Conservation (phyloP, 1,284 basidiomycete genomes). For the Cutaneotrichosporon sp. region DNA sequence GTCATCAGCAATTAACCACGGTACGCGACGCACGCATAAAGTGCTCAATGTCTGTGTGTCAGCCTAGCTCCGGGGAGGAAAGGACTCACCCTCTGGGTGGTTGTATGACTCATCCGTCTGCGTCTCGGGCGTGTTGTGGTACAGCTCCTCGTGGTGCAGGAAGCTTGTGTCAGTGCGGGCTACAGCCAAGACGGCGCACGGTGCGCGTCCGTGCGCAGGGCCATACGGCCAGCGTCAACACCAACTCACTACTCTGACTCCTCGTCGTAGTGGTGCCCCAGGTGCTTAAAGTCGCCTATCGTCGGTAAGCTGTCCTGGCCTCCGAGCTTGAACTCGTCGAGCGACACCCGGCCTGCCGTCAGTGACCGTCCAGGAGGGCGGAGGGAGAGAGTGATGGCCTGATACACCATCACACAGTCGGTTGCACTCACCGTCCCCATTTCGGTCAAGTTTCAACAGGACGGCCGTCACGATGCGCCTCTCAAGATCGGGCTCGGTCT, state of each 20-base stretch:
- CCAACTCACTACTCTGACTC: slow-evolving; percentile 51
- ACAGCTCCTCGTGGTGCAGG: slow-evolving; percentile 89
- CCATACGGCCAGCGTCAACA: not conserved
- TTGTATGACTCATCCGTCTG: slow-evolving; percentile 92
- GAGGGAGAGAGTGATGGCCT: not conserved
- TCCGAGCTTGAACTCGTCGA: slow-evolving; percentile 72
- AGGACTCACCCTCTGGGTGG: slow-evolving; percentile 72
- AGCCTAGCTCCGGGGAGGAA: not conserved
- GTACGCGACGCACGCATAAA: slow-evolving; percentile 29
- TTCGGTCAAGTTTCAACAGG: slow-evolving; percentile 67
- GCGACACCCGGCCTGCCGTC: slow-evolving; percentile 57
- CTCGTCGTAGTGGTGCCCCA: slow-evolving; percentile 62
- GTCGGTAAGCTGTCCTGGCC: slow-evolving; percentile 72
- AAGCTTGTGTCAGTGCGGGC: slow-evolving; percentile 50
- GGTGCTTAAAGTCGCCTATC: slow-evolving; percentile 79
- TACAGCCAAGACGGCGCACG: not conserved
- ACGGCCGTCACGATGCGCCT: slow-evolving; percentile 72
- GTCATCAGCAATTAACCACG: slow-evolving; percentile 29
- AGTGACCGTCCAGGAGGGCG: not conserved
- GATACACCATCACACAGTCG: too few relatives aligned
- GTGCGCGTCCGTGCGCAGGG: too few relatives aligned
- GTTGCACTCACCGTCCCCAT: slow-evolving; percentile 58
- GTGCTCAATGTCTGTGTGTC: slow-evolving; percentile 36
- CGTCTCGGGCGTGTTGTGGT: slow-evolving; percentile 90
- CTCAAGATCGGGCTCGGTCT: slow-evolving; percentile 54